Percentiles rank a stretch among this genome's conserved stretches.
Conservation (phyloP, 306 rosid species). For the Gastrolobium bilobum region DNA sequence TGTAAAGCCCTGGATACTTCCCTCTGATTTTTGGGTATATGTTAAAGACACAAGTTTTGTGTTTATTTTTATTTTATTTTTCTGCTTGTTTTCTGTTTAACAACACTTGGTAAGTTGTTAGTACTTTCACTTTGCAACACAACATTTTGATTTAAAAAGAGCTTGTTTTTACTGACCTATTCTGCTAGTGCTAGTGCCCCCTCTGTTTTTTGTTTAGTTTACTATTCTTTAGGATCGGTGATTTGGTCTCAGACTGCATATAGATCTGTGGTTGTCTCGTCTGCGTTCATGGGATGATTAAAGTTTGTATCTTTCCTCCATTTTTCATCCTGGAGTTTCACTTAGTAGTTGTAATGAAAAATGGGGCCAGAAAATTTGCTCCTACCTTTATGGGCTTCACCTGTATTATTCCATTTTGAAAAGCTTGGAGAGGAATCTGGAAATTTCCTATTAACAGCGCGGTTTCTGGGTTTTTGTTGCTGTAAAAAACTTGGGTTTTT, state of each 20-base stretch:
- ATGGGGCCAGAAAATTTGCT: slow-evolving; percentile 1
- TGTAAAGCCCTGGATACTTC: slow-evolving; percentile 4
- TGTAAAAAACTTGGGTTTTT: background rate
- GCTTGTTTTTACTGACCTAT: background rate
- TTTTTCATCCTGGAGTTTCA: background rate
- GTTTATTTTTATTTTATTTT: background rate
- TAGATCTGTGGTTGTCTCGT: slow-evolving; percentile 53
- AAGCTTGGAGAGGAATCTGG: background rate
- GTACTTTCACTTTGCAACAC: background rate
- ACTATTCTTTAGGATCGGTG: slow-evolving; percentile 38
- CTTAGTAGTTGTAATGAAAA: background rate
- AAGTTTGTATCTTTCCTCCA: slow-evolving; percentile 23
- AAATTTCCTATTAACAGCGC: background rate
- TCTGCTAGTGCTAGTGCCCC: slow-evolving; percentile 3
- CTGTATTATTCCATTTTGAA: background rate
- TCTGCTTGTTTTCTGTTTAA: slow-evolving; percentile 18
- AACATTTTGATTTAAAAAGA: background rate
- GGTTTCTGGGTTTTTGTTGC: slow-evolving; percentile 8
- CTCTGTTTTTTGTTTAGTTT: slow-evolving; percentile 18
- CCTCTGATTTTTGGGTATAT: slow-evolving; percentile 7
- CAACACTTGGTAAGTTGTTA: background rate
- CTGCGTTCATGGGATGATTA: background rate
- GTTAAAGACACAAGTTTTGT: background rate
- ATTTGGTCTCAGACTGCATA: slow-evolving; percentile 30
- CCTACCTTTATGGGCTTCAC: background rate